Evolutionary conservation across 2,329 filamentous ascomycete genomes (phyloP).

Genomic region (Phaeosphaeria sp.): DNA sequence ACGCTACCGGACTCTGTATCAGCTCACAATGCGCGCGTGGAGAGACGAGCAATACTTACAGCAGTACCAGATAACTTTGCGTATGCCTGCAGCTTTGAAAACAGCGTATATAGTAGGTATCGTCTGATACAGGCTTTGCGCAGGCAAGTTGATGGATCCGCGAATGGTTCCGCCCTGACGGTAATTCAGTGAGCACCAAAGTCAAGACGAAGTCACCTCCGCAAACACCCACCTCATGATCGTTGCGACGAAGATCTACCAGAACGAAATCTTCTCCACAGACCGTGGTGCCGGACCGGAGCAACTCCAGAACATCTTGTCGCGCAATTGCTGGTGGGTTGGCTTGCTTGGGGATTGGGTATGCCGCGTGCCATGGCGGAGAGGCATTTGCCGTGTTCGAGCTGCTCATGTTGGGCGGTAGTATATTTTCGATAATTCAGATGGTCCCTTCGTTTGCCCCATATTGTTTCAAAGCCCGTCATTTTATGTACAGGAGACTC

Average conservation of each 20-base stretch:
- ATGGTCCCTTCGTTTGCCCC: too few relatives aligned
- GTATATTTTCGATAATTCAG: slow-evolving; percentile 1
- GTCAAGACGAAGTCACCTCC: too few relatives aligned
- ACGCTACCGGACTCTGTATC: slow-evolving; percentile 50
- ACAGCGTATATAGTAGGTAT: slow-evolving; percentile 58
- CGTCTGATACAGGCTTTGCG: slow-evolving; percentile 62
- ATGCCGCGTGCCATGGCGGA: slow-evolving; percentile 20
- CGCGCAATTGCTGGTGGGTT: slow-evolving; percentile 12
- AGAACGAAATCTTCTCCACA: slow-evolving; percentile 14
- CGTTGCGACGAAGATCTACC: slow-evolving; percentile 62
- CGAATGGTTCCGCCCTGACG: slow-evolving; percentile 65
- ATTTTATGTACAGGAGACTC: too few relatives aligned
- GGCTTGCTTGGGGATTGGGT: too few relatives aligned
- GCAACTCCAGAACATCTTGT: slow-evolving; percentile 14
- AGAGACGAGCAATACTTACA: slow-evolving; percentile 54
- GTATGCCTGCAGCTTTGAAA: slow-evolving; percentile 58
- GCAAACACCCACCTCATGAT: slow-evolving; percentile 59
- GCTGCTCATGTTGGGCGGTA: slow-evolving; percentile 6
- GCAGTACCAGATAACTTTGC: slow-evolving; percentile 64
- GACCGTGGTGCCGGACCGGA: slow-evolving; percentile 1
- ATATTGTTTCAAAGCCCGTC: too few relatives aligned
- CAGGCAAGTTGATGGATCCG: slow-evolving; percentile 65
- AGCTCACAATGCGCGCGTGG: background rate
- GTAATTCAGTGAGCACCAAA: too few relatives aligned
- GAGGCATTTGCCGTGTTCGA: slow-evolving; percentile 1